A percentile compares a stretch with the other conserved stretches of the same genome.
These are phyloP conservation scores for Lepiota venenata DNA, from an alignment of 768 basidiomycete species.

Conservation along the genomic window DNA sequence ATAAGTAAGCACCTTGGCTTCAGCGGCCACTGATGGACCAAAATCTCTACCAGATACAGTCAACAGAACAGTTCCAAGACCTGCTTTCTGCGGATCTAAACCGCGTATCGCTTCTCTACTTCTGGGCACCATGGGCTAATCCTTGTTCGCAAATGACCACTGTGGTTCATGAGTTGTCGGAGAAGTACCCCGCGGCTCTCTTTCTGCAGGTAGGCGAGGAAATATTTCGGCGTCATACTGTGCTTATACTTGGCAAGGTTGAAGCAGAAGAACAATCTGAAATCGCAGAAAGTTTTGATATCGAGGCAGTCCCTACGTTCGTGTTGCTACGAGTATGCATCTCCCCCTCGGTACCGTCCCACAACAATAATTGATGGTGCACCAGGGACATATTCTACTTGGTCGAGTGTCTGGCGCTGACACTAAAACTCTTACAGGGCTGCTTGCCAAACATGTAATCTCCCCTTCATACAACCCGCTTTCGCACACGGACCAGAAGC, in stretches of 20 bases:
- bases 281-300: conserved; percentile 89
- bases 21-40: conserved; percentile 5
- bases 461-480: conserved; percentile 35
- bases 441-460: conserved; percentile 58
- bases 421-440: conserved; percentile 54
- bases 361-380: background rate
- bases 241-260: conserved; percentile 44
- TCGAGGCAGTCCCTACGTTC: conserved; percentile 86
- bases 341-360: background rate
- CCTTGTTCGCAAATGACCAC: conserved; percentile 90
- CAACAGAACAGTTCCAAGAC: conserved; percentile 68
- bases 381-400: conserved; percentile 85
- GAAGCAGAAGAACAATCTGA: conserved; percentile 80
- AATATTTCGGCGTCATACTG: background rate
- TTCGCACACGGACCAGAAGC: conserved; percentile 45
- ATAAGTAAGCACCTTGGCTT: conserved; percentile 14
- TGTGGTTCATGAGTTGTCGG: conserved; percentile 68
- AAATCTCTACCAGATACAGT: conserved; percentile 45
- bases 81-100: conserved; percentile 74
- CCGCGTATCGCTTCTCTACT: conserved; percentile 84
- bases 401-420: conserved; percentile 79
- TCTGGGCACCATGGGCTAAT: conserved; percentile 92
- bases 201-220: conserved; percentile 61
- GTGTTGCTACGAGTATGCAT: conserved; percentile 68
- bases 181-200: conserved; percentile 63